These are phyloP conservation scores for Tetracladium setigerum DNA, from an alignment of 495 filamentous ascomycete species.

Conservation along the genomic window DNA sequence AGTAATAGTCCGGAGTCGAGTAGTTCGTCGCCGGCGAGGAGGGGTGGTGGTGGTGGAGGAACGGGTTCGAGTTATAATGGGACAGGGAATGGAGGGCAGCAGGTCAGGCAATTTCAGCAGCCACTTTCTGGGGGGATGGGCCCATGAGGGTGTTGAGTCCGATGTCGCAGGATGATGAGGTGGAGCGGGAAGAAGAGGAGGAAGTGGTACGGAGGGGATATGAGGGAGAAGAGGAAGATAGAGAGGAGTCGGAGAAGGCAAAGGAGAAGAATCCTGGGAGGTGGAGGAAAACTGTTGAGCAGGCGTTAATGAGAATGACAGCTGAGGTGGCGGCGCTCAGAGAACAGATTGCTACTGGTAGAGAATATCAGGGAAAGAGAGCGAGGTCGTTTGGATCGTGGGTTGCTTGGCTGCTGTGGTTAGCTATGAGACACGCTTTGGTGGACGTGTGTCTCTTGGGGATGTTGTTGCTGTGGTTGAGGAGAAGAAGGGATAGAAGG, in stretches of 20 bases:
- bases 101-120: constrained; percentile 34
- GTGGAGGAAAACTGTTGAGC: constrained; percentile 80
- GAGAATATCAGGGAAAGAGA: constrained; percentile 45
- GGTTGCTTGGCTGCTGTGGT: constrained; percentile 64
- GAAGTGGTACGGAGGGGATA: constrained; percentile 26
- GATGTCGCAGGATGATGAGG: constrained; percentile 71
- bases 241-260: constrained; percentile 32
- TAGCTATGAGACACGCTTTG: constrained; percentile 61
- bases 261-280: constrained; percentile 35
- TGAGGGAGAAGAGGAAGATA: constrained; percentile 39
- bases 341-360: constrained; percentile 74
- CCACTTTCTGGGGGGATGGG: constrained; percentile 40
- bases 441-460: constrained; percentile 64
- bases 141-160: constrained; percentile 68
- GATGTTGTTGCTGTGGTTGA: constrained; percentile 70
- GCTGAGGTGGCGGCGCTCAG: constrained; percentile 89
- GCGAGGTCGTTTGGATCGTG: constrained; percentile 57
- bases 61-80: constrained; percentile 10
- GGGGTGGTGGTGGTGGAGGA: constrained; percentile 5
- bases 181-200: constrained; percentile 36
- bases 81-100: constrained; percentile 5
- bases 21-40: constrained; percentile 36
- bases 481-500: constrained; percentile 64
- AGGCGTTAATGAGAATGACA: constrained; percentile 81
- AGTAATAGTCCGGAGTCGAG: constrained; percentile 63